Conservation (phyloP, 106 monocot species). For the Hemerocallis citrina region DNA sequence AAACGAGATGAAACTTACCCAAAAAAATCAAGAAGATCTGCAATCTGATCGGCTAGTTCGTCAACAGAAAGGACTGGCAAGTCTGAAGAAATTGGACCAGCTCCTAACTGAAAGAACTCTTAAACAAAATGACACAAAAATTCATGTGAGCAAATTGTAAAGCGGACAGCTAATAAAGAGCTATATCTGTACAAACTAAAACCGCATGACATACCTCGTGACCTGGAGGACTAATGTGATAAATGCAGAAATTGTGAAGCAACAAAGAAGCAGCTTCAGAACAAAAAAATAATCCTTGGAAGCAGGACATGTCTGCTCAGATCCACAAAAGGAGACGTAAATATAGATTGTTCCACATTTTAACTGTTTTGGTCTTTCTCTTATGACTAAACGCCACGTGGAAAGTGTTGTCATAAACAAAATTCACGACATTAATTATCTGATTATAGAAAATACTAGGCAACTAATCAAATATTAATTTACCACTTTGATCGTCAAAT, state of each 20-base stretch:
- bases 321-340: slow-evolving; percentile 3
- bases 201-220: slow-evolving; percentile 38
- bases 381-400: too few species aligned
- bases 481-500: too few species aligned
- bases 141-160: not conserved
- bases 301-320: slow-evolving; percentile 74
- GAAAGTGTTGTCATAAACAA: too few species aligned
- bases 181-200: slow-evolving; percentile 1
- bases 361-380: too few species aligned
- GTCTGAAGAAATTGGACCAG: slow-evolving; percentile 76
- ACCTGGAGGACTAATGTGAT: slow-evolving; percentile 80
- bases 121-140: slow-evolving; percentile 8
- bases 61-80: slow-evolving; percentile 61
- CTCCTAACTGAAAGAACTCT: slow-evolving; percentile 86
- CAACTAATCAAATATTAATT: too few species aligned
- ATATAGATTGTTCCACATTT: too few species aligned
- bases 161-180: not conserved
- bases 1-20: slow-evolving; percentile 35
- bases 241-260: slow-evolving; percentile 86
- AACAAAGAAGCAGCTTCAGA: slow-evolving; percentile 64
- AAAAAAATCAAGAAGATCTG: slow-evolving; percentile 85
- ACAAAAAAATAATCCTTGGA: slow-evolving; percentile 83
- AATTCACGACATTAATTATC: too few species aligned
- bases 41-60: slow-evolving; percentile 84
- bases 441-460: too few species aligned